phyloP scores from a whole-genome alignment of 192 early-diverging fungal species.

The Umbelopsis sp. region DNA sequence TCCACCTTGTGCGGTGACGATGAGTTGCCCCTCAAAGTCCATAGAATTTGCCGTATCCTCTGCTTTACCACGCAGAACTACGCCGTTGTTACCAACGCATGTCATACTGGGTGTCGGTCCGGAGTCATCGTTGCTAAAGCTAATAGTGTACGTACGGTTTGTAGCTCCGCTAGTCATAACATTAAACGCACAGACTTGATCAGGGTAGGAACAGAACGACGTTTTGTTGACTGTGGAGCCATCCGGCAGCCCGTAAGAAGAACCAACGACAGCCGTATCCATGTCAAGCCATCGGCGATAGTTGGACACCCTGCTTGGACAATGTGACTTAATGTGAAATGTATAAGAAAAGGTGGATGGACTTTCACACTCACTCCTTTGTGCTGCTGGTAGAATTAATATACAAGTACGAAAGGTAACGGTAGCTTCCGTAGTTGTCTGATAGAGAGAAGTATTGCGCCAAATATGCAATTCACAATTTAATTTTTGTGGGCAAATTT shows the following conservation, averaged over 20 bases:
- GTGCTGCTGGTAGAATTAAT: neutral
- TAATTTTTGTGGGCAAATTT: too few relatives aligned
- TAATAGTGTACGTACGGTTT: neutral
- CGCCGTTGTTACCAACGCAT: neutral
- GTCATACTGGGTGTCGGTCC: neutral
- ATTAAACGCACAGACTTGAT: constrained; percentile 26
- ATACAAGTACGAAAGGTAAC: neutral
- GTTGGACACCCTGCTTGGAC: neutral
- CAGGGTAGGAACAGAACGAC: constrained; percentile 34
- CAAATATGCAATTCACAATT: neutral
- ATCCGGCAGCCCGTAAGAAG: neutral
- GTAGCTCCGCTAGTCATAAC: neutral
- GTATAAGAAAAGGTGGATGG: neutral
- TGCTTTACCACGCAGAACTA: neutral
- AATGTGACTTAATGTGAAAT: too few relatives aligned
- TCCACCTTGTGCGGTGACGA: neutral
- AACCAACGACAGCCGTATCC: neutral
- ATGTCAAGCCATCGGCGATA: neutral
- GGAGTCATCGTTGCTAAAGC: neutral
- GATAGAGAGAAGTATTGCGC: neutral
- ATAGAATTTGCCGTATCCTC: neutral
- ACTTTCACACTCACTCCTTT: neutral
- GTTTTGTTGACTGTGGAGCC: constrained; percentile 1
- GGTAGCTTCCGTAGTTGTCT: constrained; percentile 11
- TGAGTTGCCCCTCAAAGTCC: neutral